A percentile compares a stretch with the other conserved stretches of the same genome.
phyloP scores from a whole-genome alignment of 805 yeast species.

The Babjeviella inositovora region DNA sequence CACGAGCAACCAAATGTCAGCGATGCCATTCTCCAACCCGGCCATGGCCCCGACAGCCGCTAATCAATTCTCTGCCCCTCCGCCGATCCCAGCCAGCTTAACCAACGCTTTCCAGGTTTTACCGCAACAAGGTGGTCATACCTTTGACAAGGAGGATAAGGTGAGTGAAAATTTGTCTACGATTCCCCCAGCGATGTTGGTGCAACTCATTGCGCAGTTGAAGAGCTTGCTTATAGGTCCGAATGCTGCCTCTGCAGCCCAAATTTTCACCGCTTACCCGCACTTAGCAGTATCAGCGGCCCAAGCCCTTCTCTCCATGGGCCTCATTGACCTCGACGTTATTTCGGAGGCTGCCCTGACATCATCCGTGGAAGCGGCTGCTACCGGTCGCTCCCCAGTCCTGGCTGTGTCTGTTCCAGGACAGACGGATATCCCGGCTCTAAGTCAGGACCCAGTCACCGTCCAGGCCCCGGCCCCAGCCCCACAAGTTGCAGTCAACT shows the following conservation, averaged over 20 bases:
- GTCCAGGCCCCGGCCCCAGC: too few relatives aligned
- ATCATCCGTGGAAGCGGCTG: too few relatives aligned
- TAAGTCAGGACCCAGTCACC: too few relatives aligned
- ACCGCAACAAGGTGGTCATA: constrained; percentile 28
- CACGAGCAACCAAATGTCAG: too few relatives aligned
- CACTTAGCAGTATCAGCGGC: constrained; percentile 51
- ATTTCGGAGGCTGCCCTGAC: constrained; percentile 42
- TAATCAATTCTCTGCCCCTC: neutral
- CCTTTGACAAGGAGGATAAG: constrained; percentile 35
- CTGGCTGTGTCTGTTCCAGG: too few relatives aligned
- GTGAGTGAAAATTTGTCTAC: constrained; percentile 45
- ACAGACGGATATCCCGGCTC: too few relatives aligned
- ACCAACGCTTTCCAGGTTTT: constrained; percentile 38
- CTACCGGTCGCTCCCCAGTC: too few relatives aligned
- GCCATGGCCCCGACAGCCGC: constrained; percentile 1
- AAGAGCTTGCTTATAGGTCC: constrained; percentile 39
- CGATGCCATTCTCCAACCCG: too few relatives aligned
- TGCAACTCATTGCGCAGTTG: constrained; percentile 52
- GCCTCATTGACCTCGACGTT: constrained; percentile 54
- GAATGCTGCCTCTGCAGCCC: constrained; percentile 30
- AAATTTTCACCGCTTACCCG: constrained; percentile 34
- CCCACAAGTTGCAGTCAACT: too few relatives aligned
- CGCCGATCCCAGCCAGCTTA: constrained; percentile 25
- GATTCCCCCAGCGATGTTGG: constrained; percentile 55
- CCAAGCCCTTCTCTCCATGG: constrained; percentile 65